These are phyloP conservation scores for Aspergillus clavatus DNA, from an alignment of 2,329 filamentous ascomycete species.

Conservation along the genomic window DNA sequence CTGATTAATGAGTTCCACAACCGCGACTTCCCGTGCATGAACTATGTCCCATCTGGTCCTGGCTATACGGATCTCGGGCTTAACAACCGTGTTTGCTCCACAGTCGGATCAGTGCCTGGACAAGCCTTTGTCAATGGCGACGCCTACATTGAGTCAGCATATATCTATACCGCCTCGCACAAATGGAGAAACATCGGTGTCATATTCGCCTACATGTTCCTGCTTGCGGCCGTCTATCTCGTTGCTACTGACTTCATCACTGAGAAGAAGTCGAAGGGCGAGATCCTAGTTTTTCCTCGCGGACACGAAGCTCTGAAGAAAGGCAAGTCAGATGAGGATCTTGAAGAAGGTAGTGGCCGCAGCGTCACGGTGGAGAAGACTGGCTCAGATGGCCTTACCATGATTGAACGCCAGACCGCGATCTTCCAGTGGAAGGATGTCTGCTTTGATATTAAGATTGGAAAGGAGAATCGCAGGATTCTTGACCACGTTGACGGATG, in stretches of 20 bases:
- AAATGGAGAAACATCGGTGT: slow-evolving; percentile 67
- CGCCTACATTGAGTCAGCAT: slow-evolving; percentile 50
- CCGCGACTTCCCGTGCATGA: slow-evolving; percentile 52
- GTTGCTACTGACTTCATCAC: slow-evolving; percentile 35
- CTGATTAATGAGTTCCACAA: slow-evolving; percentile 74
- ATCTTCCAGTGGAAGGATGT: slow-evolving; percentile 58
- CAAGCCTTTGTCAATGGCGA: slow-evolving; percentile 54
- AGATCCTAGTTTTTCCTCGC: slow-evolving; percentile 12
- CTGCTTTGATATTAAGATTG: slow-evolving; percentile 45
- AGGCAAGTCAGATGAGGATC: slow-evolving; percentile 2
- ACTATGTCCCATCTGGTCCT: slow-evolving; percentile 38
- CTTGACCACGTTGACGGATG: slow-evolving; percentile 49
- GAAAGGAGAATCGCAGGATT: slow-evolving; percentile 42
- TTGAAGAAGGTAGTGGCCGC: slow-evolving; percentile 1
- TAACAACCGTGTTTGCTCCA: slow-evolving; percentile 49
- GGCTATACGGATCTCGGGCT: slow-evolving; percentile 32
- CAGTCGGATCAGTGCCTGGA: slow-evolving; percentile 55
- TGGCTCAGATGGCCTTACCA: slow-evolving; percentile 3
- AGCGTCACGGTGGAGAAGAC: slow-evolving; percentile 2
- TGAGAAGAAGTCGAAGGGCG: slow-evolving; percentile 20
- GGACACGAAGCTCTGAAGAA: slow-evolving; percentile 2
- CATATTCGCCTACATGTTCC: slow-evolving; percentile 56
- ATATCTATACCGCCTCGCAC: slow-evolving; percentile 53
- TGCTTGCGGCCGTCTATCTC: slow-evolving; percentile 57
- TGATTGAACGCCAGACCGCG: slow-evolving; percentile 60